phyloP scores from a whole-genome alignment of 768 basidiomycete genomes.

The Mycena vitilis region DNA sequence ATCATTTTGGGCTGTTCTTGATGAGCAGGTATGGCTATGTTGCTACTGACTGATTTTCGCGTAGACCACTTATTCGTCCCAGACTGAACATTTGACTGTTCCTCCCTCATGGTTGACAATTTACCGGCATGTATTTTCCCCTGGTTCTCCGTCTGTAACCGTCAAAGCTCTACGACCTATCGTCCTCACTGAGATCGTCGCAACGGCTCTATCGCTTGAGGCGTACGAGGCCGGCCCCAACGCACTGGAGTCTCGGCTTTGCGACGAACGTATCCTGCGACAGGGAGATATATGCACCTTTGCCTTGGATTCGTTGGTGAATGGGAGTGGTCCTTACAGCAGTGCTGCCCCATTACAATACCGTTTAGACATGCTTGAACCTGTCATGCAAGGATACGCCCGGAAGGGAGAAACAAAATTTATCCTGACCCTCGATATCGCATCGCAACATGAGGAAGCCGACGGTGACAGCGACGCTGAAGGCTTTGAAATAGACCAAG shows the following conservation, averaged over 20 bases:
- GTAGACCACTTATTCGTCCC: slow-evolving; percentile 14
- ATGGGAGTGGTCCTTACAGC: slow-evolving; percentile 30
- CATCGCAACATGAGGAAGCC: slow-evolving; percentile 30
- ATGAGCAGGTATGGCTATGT: slow-evolving; percentile 51
- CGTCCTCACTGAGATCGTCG: slow-evolving; percentile 62
- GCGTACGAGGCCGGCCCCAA: slow-evolving; percentile 58
- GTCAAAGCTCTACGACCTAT: slow-evolving; percentile 46
- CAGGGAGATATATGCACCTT: slow-evolving; percentile 57
- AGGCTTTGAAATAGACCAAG: slow-evolving; percentile 76
- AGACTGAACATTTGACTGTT: slow-evolving; percentile 52
- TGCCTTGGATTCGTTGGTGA: slow-evolving; percentile 32
- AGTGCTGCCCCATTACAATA: slow-evolving; percentile 49
- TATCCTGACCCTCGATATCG: slow-evolving; percentile 53
- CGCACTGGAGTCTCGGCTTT: slow-evolving; percentile 58
- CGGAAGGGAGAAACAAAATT: slow-evolving; percentile 62
- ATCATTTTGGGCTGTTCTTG: slow-evolving; percentile 45
- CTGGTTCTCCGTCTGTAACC: slow-evolving; percentile 29
- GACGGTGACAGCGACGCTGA: slow-evolving; percentile 47
- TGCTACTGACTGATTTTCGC: not conserved
- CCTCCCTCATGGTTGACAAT: slow-evolving; percentile 53
- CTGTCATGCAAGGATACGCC: slow-evolving; percentile 78
- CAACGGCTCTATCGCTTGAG: slow-evolving; percentile 60
- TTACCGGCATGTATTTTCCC: slow-evolving; percentile 51
- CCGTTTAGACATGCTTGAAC: slow-evolving; percentile 70
- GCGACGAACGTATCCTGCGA: slow-evolving; percentile 59